Evolutionary conservation across 192 early-diverging fungal species (phyloP).

Genomic region (Gamsiella multidivaricata): DNA sequence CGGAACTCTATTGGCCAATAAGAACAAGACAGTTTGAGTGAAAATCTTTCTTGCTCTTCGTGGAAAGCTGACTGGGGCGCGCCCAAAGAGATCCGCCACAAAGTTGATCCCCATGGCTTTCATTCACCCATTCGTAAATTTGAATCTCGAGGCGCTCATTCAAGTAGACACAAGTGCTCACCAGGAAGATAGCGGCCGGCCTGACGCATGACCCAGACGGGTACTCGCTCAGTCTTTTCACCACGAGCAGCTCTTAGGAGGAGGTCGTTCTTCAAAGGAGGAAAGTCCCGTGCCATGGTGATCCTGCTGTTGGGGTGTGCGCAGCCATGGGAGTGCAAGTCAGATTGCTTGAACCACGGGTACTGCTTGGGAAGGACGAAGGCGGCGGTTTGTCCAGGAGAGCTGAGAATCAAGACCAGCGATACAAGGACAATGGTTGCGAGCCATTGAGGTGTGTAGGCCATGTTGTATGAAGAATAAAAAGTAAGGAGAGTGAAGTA

Average conservation of each 20-base stretch:
- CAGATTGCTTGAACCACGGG: background rate
- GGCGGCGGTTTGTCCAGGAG: background rate
- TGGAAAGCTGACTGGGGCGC: too few species aligned
- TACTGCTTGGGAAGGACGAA: conserved; percentile 1
- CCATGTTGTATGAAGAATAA: background rate
- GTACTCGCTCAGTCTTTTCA: conserved; percentile 77
- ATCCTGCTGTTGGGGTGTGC: too few species aligned
- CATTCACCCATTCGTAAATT: too few species aligned
- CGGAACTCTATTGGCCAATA: conserved; percentile 95
- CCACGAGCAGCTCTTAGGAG: conserved; percentile 88
- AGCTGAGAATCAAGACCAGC: background rate
- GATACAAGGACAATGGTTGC: background rate
- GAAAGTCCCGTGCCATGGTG: conserved; percentile 70
- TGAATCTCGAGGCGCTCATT: too few species aligned
- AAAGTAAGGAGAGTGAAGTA: background rate
- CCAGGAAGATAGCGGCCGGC: conserved; percentile 96
- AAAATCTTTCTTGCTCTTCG: background rate
- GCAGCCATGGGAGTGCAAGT: too few species aligned
- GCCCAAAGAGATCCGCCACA: too few species aligned
- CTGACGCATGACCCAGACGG: conserved; percentile 99
- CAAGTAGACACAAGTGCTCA: too few species aligned
- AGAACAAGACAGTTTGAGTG: too few species aligned
- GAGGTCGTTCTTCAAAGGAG: conserved; percentile 89
- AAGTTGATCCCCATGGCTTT: too few species aligned
- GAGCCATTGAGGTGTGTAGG: background rate